Percentiles rank a stretch among this genome's conserved stretches.
Evolutionary conservation across 2,329 filamentous ascomycete species (phyloP).

Genomic region (Sclerotinia minor): DNA sequence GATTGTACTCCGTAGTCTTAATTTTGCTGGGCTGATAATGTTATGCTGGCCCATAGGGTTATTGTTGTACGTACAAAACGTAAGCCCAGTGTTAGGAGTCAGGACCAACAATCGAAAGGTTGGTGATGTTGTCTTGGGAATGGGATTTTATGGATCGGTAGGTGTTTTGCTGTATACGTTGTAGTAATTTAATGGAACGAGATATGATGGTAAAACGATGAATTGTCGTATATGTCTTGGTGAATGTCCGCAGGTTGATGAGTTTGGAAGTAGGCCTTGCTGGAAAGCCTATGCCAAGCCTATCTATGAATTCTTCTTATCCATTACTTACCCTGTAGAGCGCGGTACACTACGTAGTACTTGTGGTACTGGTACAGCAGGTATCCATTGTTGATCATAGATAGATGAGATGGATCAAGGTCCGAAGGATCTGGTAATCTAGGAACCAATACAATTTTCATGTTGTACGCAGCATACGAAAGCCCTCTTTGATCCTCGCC

Average conservation of each 20-base stretch:
- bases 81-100: constrained; percentile 7
- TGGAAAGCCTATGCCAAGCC: constrained; percentile 4
- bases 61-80: constrained; percentile 13
- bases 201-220: not conserved
- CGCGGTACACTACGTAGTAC: not conserved
- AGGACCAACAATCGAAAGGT: not conserved
- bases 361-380: not conserved
- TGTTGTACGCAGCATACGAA: not conserved
- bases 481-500: not conserved
- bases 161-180: constrained; percentile 1
- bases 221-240: constrained; percentile 9
- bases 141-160: not conserved
- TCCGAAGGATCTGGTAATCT: constrained; percentile 9
- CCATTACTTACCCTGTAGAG: constrained; percentile 2
- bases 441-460: constrained; percentile 13
- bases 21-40: constrained; percentile 12
- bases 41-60: not conserved
- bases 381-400: constrained; percentile 1
- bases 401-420: constrained; percentile 3
- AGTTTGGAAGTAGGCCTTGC: not conserved
- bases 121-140: not conserved
- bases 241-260: not conserved
- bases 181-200: not conserved
- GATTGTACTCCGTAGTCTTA: not conserved
- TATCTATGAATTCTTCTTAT: constrained; percentile 6